These are phyloP conservation scores for Trichoderma guizhouense DNA, from an alignment of 2,329 filamentous ascomycete genomes.

Conservation along the genomic window DNA sequence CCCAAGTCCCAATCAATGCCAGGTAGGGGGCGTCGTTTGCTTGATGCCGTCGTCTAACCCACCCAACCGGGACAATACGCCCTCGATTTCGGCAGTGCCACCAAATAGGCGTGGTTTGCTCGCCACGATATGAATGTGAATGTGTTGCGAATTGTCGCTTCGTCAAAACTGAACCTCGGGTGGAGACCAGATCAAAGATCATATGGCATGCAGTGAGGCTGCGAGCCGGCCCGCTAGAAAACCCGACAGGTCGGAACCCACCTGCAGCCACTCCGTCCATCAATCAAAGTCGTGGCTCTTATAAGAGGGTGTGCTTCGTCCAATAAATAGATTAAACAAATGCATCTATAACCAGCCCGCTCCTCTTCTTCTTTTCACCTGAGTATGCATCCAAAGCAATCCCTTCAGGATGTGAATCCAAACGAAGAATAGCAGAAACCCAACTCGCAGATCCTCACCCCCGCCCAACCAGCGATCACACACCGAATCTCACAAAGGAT, in stretches of 20 bases:
- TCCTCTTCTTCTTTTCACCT: neutral
- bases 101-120: neutral
- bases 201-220: constrained; percentile 18
- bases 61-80: neutral
- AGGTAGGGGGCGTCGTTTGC: neutral
- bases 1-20: neutral
- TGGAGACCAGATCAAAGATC: constrained; percentile 1
- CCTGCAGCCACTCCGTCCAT: neutral
- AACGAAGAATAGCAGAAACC: neutral
- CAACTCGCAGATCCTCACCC: neutral
- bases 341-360: neutral
- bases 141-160: neutral
- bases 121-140: neutral
- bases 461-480: neutral
- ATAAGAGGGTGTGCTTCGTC: neutral
- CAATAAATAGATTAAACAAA: neutral
- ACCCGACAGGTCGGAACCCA: constrained; percentile 20
- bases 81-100: neutral
- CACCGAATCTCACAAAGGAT: neutral
- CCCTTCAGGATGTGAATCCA: neutral
- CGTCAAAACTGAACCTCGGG: neutral
- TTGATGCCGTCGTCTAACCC: constrained; percentile 1
- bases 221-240: constrained; percentile 27
- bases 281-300: neutral
- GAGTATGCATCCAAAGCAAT: neutral